Conservation (phyloP, 208 protist species). For the Phytomonas sp. region DNA sequence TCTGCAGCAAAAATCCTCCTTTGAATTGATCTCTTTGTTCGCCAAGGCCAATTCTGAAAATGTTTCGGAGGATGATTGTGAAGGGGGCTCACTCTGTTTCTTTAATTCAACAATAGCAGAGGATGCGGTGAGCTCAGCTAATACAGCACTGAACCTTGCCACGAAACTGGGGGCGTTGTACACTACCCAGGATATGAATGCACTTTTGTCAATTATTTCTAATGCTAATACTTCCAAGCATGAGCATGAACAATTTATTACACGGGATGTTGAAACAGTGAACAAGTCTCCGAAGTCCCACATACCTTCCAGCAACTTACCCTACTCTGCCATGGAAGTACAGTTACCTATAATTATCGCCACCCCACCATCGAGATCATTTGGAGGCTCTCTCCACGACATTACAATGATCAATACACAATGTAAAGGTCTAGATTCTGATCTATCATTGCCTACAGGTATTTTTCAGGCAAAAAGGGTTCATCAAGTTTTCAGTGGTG, state of each 20-base stretch:
- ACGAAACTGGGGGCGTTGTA: slow-evolving; percentile 61
- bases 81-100: neutral
- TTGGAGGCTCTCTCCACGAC: neutral
- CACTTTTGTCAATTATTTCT: slow-evolving; percentile 26
- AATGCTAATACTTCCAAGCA: neutral
- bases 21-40: neutral
- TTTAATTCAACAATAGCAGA: neutral
- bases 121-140: slow-evolving; percentile 3
- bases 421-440: neutral
- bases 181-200: slow-evolving; percentile 68
- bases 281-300: neutral
- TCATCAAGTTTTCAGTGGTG: neutral
- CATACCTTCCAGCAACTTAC: neutral
- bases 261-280: neutral
- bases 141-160: slow-evolving; percentile 46
- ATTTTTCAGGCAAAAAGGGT: neutral
- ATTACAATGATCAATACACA: neutral
- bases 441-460: neutral
- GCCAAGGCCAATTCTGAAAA: neutral
- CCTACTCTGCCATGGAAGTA: neutral
- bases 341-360: neutral
- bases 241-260: neutral
- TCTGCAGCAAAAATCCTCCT: neutral
- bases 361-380: neutral
- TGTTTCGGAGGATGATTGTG: neutral